Evolutionary conservation across 1,139 yeast genomes (phyloP).

Genomic region (Yamadazyma taylorii): DNA sequence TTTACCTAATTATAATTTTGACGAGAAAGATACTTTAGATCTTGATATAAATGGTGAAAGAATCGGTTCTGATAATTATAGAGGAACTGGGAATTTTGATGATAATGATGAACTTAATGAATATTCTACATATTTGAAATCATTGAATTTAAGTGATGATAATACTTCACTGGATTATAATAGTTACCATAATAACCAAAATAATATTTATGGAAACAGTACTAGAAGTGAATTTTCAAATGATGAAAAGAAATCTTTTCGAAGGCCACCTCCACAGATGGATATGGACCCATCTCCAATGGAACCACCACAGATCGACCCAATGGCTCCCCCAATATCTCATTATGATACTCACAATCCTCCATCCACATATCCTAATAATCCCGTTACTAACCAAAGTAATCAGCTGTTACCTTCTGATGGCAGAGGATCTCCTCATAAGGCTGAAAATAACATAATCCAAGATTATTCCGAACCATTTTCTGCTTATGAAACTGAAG

Average conservation of each 20-base stretch:
- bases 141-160: conserved; percentile 15
- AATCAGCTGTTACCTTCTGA: conserved; percentile 10
- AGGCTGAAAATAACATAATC: conserved; percentile 8
- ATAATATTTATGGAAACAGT: too few relatives aligned
- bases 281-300: too few relatives aligned
- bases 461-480: conserved; percentile 27
- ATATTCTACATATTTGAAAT: conserved; percentile 15
- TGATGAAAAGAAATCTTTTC: conserved; percentile 6
- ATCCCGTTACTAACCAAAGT: conserved; percentile 4
- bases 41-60: conserved; percentile 12
- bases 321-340: conserved; percentile 2
- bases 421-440: conserved; percentile 8
- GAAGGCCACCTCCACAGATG: conserved; percentile 20
- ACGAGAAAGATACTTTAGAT: conserved; percentile 10
- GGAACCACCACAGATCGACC: conserved; percentile 1
- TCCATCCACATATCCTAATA: conserved; percentile 4
- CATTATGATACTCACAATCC: conserved; percentile 1
- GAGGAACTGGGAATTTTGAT: conserved; percentile 3
- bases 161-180: conserved; percentile 4
- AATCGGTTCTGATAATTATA: conserved; percentile 4
- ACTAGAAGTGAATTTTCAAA: conserved; percentile 1
- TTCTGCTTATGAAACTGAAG: conserved; percentile 26
- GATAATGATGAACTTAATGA: conserved; percentile 10
- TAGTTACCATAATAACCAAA: background rate
- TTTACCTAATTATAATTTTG: conserved; percentile 23